Base-by-base conservation (phyloP, 2,329 filamentous ascomycete species). In the Escovopsis sp. region DNA sequence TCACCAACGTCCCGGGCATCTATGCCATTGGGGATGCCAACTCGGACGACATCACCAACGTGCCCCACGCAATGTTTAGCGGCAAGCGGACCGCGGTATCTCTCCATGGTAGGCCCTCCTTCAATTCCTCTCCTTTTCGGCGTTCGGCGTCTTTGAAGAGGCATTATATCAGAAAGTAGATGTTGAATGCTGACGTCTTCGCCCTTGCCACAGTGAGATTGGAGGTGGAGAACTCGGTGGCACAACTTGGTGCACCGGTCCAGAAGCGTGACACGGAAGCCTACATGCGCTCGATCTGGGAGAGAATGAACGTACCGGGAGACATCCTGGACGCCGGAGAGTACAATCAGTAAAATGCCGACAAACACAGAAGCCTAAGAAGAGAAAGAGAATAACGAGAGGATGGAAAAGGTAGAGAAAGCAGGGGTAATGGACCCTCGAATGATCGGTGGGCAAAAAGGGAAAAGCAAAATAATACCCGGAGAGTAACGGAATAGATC, bases 1-100 rank as follows among this genome's bases (percentile, higher is more conserved):
- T 55, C 12, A 74, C 72, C 1, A 76, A 63, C 35, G 45, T 72
- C 4, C 46, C 54, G 0, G 70, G 70, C 1, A 62, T 76, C 1
- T 76, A 66, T 43, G 72, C 68, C 5, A 51, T 76, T 15, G 72
- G 73, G 0, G 72, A 77, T 41, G 65, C 65, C 11, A 77, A 76
- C 50, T 64, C 62, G 23, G 71, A 76, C 35, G 65, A 66, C n/a
- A 56, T 60, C 8, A 75, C 70, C 3, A 77, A 76, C 41, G 64
- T 76, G 1, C 70, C 70, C 0, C 72, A 76, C 41, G 72, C 73
- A 0, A 61, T 77, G 45, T 76, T 59, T 45, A 67, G 57, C 11
- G 72, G 71, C 3, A 77, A 77, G 60, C 52, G 62, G 21, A 58
- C 70, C 0, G 71, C 68, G 5, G 70, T 77, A 1, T 71, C 54